Percentiles rank a stretch among this genome's conserved stretches.
phyloP scores from a whole-genome alignment of 176 grass and related monocot species.

The Hyparrhenia diplandra region DNA sequence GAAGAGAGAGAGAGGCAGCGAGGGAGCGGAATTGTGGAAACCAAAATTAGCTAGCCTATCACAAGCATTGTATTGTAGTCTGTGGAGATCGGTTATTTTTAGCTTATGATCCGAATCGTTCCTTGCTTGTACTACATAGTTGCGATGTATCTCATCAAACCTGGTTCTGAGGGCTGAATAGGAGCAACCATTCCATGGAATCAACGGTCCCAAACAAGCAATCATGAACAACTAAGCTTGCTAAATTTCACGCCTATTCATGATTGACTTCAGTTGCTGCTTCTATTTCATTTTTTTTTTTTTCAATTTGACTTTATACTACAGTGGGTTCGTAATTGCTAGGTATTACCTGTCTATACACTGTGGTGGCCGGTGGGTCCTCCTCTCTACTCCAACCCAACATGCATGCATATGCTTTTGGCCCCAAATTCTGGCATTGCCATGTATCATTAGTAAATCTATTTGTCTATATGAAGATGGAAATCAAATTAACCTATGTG shows the following conservation, averaged over 20 bases:
- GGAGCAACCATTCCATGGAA: background rate
- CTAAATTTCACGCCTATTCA: background rate
- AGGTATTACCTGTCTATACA: background rate
- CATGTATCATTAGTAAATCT: background rate
- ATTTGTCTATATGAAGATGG: background rate
- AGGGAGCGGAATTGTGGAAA: background rate
- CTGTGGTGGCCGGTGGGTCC: too few species aligned
- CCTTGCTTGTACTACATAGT: background rate
- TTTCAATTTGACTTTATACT: background rate
- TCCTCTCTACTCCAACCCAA: background rate
- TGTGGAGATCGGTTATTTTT: background rate
- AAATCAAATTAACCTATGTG: background rate
- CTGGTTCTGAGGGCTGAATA: background rate
- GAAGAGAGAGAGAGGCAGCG: background rate
- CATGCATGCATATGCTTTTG: background rate
- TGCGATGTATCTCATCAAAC: background rate
- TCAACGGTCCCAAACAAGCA: background rate
- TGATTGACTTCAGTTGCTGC: background rate
- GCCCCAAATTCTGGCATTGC: background rate
- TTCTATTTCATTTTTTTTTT: background rate
- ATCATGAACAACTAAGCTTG: background rate
- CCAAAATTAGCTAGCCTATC: background rate
- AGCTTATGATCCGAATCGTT: background rate
- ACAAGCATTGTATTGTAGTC: background rate
- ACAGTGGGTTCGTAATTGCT: background rate